These are phyloP conservation scores for Skeletonema tropicum DNA, from an alignment of 108 stramenopile species.

Conservation along the genomic window DNA sequence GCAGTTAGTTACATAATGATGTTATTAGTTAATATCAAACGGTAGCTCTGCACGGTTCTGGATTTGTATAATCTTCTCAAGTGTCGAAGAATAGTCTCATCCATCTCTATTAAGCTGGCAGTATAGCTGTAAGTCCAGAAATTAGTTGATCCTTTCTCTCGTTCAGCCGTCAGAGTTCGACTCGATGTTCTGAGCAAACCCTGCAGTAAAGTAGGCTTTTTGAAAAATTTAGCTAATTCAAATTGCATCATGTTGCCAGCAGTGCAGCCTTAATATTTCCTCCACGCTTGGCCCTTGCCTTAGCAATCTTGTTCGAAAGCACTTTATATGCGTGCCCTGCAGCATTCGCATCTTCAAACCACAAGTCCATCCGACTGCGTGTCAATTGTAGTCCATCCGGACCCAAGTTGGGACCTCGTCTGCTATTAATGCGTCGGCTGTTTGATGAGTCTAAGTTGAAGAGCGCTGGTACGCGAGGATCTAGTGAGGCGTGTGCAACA, in stretches of 20 bases:
- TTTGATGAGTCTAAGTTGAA: constrained; percentile 56
- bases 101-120: too few relatives aligned
- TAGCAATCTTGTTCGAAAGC: constrained; percentile 52
- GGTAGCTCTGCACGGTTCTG: too few relatives aligned
- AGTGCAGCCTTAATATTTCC: constrained; percentile 42
- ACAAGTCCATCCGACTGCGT: constrained; percentile 75
- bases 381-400: constrained; percentile 33
- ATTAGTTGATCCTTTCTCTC: too few relatives aligned
- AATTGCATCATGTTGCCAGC: constrained; percentile 9
- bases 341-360: constrained; percentile 85
- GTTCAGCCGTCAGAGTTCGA: too few relatives aligned
- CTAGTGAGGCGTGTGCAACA: constrained; percentile 56
- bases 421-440: neutral
- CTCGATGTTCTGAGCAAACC: too few relatives aligned
- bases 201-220: too few relatives aligned
- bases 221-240: too few relatives aligned
- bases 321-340: constrained; percentile 59
- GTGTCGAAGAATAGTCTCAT: too few relatives aligned
- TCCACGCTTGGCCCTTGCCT: constrained; percentile 54
- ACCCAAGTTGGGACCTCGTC: constrained; percentile 16
- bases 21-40: too few relatives aligned
- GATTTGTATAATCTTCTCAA: too few relatives aligned
- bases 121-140: too few relatives aligned
- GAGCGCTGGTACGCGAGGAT: constrained; percentile 64
- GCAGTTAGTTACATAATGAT: too few relatives aligned